Evolutionary conservation across 805 yeast species (phyloP), one percentile per base, ranked within the genome.

Genomic region (Cyberlindnera xylosilytica): DNA sequence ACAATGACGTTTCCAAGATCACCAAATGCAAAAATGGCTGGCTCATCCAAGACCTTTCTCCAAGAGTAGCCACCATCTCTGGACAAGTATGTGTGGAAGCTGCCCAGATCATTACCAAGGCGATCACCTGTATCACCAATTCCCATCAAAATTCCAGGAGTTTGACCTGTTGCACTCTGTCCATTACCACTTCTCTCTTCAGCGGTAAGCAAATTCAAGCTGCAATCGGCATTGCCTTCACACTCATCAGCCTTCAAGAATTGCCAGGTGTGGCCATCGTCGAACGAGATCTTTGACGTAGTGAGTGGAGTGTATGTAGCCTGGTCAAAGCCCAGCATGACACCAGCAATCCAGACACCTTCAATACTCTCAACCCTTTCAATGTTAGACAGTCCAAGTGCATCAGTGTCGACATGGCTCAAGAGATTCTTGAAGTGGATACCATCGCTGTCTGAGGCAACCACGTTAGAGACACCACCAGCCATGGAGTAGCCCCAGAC

Each of bases 21-120:
- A 38, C 93, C 96, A 64, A 79, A 81, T 0, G 80, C 68, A 47
- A 74, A 78, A 2, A 70, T 49, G 19, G 76, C 63, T 2, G 87
- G 78, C 15, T 66, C 72, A 26, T 78, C 77, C 7, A 79, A 49
- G 0, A 77, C 72, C 43, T 68, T 59, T 24, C 60, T 62, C 96
- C 96, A 88, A 1, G 81, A 65, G n/a, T 70, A 58, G 13, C 97
- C 96, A 23, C 87, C 90, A 64, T 88, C 89, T 47, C 85, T 69
- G 0, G 95, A 83, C 3, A 86, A 55, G 58, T 71, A 88, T 1
- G 93, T 79, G 36, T 65, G 60, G 18, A 64, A 45, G 1, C 56
- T 46, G 4, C 49, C 23, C 7, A 49, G 49, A 24, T 56, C 53
- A 2, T 38, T 18, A 11, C 37, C 46, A 15, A 51, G 35, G 8